Conservation (phyloP, 2,329 filamentous ascomycete genomes). For the Bertia moriformis region DNA sequence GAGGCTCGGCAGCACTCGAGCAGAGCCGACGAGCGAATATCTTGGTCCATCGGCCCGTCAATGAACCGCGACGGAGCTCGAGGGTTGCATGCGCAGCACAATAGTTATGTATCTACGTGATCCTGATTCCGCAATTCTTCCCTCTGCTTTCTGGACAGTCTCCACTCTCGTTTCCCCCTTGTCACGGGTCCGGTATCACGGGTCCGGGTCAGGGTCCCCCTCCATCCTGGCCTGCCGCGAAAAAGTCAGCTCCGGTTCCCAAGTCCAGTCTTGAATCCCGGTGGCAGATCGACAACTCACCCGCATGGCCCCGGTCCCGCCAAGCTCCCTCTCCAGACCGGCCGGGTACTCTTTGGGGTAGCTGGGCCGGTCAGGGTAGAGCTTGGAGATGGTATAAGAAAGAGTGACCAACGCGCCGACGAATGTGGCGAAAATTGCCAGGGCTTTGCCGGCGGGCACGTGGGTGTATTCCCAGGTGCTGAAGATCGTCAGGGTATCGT, state of each 20-base stretch:
- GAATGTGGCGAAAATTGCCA: slow-evolving; percentile 55
- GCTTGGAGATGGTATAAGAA: slow-evolving; percentile 50
- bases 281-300: slow-evolving; percentile 34
- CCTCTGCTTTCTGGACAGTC: too few relatives aligned
- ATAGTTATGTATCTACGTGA: too few relatives aligned
- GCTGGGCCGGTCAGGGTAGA: slow-evolving; percentile 59
- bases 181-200: too few relatives aligned
- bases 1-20: too few relatives aligned
- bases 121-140: too few relatives aligned
- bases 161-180: too few relatives aligned
- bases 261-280: too few relatives aligned
- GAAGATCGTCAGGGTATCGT: slow-evolving; percentile 84
- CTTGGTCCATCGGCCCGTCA: too few relatives aligned
- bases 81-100: too few relatives aligned
- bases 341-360: slow-evolving; percentile 58
- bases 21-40: too few relatives aligned
- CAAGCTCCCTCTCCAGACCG: slow-evolving; percentile 62
- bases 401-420: slow-evolving; percentile 47
- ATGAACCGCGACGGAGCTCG: too few relatives aligned
- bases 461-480: slow-evolving; percentile 81
- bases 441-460: slow-evolving; percentile 55
- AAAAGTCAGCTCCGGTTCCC: not conserved
- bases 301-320: slow-evolving; percentile 49
- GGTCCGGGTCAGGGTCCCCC: not conserved
- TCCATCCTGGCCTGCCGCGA: not conserved